Evolutionary conservation across 2,329 filamentous ascomycete genomes (phyloP).

Genomic region (Drechslerella stenobrocha): DNA sequence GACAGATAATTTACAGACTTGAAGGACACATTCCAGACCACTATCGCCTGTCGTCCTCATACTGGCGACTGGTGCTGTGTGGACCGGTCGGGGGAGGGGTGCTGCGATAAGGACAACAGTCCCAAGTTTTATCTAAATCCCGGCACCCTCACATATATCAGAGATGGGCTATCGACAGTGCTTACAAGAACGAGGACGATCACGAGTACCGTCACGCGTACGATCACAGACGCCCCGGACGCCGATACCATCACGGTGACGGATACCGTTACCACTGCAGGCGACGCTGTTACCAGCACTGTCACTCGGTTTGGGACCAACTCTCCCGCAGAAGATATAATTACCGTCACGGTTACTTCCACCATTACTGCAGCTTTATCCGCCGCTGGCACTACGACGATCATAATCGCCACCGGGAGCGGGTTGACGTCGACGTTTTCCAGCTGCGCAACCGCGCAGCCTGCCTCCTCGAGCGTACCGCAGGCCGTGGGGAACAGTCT

Average conservation of each 20-base stretch:
- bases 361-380: background rate
- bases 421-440: background rate
- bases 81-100: constrained; percentile 9
- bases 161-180: constrained; percentile 10
- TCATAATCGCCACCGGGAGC: background rate
- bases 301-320: background rate
- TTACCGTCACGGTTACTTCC: background rate
- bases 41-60: no score
- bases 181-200: background rate
- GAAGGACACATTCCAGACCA: no score
- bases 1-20: no score
- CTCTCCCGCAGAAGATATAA: background rate
- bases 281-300: background rate
- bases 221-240: background rate
- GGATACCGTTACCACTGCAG: background rate
- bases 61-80: constrained; percentile 37
- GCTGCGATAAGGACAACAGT: constrained; percentile 23
- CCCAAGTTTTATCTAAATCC: constrained; percentile 24
- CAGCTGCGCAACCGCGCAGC: background rate
- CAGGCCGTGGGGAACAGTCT: background rate
- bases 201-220: background rate
- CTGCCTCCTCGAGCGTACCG: background rate
- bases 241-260: constrained; percentile 6
- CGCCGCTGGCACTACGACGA: background rate
- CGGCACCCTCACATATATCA: constrained; percentile 27